phyloP scores from a whole-genome alignment of 1,284 basidiomycete species.

The Ustilago vetiveriae region DNA sequence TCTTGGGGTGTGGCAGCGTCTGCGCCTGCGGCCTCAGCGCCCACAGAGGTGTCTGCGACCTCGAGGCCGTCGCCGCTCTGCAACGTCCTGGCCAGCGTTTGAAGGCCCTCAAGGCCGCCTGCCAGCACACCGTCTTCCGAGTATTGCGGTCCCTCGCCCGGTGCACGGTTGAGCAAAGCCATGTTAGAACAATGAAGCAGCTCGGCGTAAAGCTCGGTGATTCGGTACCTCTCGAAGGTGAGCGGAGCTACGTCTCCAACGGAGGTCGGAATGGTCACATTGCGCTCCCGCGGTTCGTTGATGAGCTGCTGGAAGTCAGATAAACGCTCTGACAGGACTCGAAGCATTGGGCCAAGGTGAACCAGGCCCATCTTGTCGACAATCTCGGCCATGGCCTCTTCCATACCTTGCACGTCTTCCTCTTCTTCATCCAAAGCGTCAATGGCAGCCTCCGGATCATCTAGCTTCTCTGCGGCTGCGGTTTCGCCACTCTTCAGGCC shows the following conservation, averaged over 20 bases:
- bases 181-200: slow-evolving; percentile 98
- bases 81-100: slow-evolving; percentile 59
- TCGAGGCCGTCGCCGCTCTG: slow-evolving; percentile 57
- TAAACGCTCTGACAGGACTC: slow-evolving; percentile 79
- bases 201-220: slow-evolving; percentile 96
- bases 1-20: background rate
- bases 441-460: slow-evolving; percentile 70
- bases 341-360: slow-evolving; percentile 84
- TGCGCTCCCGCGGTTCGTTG: slow-evolving; percentile 77
- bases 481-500: slow-evolving; percentile 5
- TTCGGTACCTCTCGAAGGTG: slow-evolving; percentile 94
- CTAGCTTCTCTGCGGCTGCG: slow-evolving; percentile 14
- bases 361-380: slow-evolving; percentile 91
- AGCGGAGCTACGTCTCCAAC: slow-evolving; percentile 75
- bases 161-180: slow-evolving; percentile 84
- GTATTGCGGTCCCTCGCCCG: slow-evolving; percentile 63
- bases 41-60: slow-evolving; percentile 25
- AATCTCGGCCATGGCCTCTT: slow-evolving; percentile 84
- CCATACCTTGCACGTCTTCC: slow-evolving; percentile 71
- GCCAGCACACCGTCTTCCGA: slow-evolving; percentile 56
- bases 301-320: slow-evolving; percentile 79
- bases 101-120: slow-evolving; percentile 66
- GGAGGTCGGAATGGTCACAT: slow-evolving; percentile 68
- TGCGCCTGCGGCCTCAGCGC: slow-evolving; percentile 6
- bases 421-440: slow-evolving; percentile 56